These are phyloP conservation scores for Boletus vermiculosoides DNA, from an alignment of 768 basidiomycete genomes.

Conservation along the genomic window DNA sequence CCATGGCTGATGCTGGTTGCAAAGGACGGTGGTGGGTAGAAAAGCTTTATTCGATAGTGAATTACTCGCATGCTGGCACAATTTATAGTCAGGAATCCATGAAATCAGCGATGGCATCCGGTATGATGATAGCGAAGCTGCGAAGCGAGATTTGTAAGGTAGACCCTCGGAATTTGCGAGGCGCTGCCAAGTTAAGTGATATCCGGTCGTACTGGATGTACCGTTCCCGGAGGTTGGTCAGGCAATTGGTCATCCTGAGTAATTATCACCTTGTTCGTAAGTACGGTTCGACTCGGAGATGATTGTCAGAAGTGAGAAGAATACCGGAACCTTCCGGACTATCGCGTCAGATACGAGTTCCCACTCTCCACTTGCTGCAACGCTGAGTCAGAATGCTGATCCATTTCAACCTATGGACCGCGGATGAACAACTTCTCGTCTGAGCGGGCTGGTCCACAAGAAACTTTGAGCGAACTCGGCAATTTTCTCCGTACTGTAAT, in stretches of 20 bases:
- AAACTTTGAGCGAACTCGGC: no score
- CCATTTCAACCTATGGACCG: no score
- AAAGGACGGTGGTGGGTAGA: neutral
- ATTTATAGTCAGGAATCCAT: neutral
- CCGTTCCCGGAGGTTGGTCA: neutral
- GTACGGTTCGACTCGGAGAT: no score
- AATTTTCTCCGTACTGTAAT: no score
- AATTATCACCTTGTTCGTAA: no score
- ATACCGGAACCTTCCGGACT: neutral
- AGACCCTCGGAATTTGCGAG: no score
- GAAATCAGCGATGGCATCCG: neutral
- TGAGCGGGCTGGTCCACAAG: no score
- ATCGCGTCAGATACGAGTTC: neutral
- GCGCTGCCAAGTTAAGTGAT: no score
- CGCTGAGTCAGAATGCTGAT: no score
- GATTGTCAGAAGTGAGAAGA: neutral
- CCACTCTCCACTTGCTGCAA: neutral
- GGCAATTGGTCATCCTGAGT: neutral
- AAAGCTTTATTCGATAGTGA: neutral
- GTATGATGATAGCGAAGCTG: neutral
- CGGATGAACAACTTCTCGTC: no score
- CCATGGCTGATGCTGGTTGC: conserved; percentile 1
- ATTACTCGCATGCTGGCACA: neutral
- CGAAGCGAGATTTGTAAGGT: neutral
- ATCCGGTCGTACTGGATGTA: neutral